Conservation (phyloP, 1,139 yeast genomes). For the Yamadazyma atmosphaerica region DNA sequence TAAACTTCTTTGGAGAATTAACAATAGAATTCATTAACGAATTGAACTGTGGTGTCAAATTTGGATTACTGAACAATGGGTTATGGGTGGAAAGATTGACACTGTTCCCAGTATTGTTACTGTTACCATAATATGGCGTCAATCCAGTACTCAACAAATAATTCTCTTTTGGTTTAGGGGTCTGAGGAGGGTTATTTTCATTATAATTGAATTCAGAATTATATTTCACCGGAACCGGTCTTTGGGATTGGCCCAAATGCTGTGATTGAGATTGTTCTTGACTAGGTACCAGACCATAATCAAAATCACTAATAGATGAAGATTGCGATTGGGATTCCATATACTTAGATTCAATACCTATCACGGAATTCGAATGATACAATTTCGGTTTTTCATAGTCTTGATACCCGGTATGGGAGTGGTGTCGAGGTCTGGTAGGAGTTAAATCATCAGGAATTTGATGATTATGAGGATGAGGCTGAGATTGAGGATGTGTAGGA, state of each 20-base stretch:
- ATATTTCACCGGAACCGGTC: slow-evolving; percentile 23
- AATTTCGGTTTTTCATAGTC: slow-evolving; percentile 20
- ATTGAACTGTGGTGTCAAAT: slow-evolving; percentile 47
- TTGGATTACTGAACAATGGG: slow-evolving; percentile 11
- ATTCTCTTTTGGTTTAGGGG: slow-evolving; percentile 38
- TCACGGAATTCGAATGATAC: slow-evolving; percentile 29
- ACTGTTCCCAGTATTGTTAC: not conserved
- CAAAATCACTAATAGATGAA: slow-evolving; percentile 10
- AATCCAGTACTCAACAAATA: slow-evolving; percentile 31
- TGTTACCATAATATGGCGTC: slow-evolving; percentile 25
- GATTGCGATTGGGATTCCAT: slow-evolving; percentile 7
- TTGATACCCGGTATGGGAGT: slow-evolving; percentile 43
- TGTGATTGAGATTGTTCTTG: slow-evolving; percentile 4
- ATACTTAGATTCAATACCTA: slow-evolving; percentile 30
- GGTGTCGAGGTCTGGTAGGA: slow-evolving; percentile 70
- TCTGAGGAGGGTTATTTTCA: slow-evolving; percentile 28
- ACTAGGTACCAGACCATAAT: slow-evolving; percentile 18
- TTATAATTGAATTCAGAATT: slow-evolving; percentile 27
- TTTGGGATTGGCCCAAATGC: slow-evolving; percentile 9
- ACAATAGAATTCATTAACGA: slow-evolving; percentile 44
- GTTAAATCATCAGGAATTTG: slow-evolving; percentile 64
- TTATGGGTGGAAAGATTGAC: not conserved
- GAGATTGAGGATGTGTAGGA: not conserved
- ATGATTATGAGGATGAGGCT: slow-evolving; percentile 4
- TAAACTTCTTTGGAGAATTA: slow-evolving; percentile 35